Evolutionary conservation across 805 yeast genomes (phyloP), one percentile per base, ranked within the genome.

Genomic region (Kregervanrija fluxuum): DNA sequence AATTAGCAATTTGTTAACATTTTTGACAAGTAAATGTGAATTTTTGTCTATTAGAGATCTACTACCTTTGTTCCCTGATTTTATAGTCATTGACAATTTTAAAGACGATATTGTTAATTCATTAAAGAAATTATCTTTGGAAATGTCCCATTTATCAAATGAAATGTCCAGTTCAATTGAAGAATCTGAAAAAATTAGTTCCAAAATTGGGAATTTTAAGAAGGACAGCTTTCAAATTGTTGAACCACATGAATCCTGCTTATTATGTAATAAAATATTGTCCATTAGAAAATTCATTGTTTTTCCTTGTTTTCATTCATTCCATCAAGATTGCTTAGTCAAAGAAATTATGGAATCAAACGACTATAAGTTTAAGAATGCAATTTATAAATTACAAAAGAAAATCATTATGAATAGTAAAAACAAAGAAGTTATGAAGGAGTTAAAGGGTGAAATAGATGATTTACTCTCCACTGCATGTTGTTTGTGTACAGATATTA

Each of bases 251-350:
- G 93, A 82, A 50, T 75, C 91, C 0, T 93, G 99, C 65, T 67
- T 74, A 37, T 52, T 79, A 3, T 91, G 98, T 62, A 65, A 69
- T n/a, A 74, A 74, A 52, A 73, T 93, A 8, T 67, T 91, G 38
- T 73, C 87, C 3, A 75, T 81, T 4, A 75, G 88, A 46, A 84
- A 79, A 57, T 89, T 89, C 53, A 73, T 82, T 43, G 78, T 81
- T 5, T 93, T 87, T 57, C 96, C 96, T 0, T 93, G 99, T 59
- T 83, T 77, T 45, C 99, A 93, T 60, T 78, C 86, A 5, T 85
- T 86, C 65, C 98, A 93, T 59, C 81, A 80, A 42, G 96, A 89
- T 59, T 93, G 99, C 66, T 62, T 88, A n/a, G 75, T 84, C 6
- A 74, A 76, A 45, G 67, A 67, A 34, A 76, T 84, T 32, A 57